Evolutionary conservation across 2,329 filamentous ascomycete genomes (phyloP).

Genomic region (Colletotrichum spaethianum): DNA sequence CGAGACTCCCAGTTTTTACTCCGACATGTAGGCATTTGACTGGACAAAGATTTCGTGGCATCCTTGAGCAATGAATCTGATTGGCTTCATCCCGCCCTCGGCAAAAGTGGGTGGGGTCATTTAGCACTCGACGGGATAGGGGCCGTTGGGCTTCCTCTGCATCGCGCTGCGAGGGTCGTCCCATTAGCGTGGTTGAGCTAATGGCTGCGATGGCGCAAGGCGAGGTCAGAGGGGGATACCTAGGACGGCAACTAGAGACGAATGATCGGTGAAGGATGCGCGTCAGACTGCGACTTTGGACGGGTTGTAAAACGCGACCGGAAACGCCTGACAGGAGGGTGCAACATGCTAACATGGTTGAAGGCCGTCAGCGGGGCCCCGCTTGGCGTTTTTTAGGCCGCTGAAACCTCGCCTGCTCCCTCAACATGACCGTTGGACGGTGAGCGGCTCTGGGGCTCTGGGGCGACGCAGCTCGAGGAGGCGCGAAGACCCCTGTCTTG

Average conservation of each 20-base stretch:
- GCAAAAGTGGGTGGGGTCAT: no score
- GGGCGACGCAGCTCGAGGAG: neutral
- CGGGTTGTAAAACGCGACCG: constrained; percentile 35
- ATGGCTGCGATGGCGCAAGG: neutral
- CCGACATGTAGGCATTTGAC: no score
- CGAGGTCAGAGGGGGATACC: neutral
- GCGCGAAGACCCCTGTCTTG: constrained; percentile 42
- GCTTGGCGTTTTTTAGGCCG: constrained; percentile 19
- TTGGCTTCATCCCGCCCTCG: no score
- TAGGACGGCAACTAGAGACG: constrained; percentile 35
- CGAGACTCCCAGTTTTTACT: no score
- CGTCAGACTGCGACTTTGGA: constrained; percentile 12
- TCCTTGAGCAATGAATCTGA: no score
- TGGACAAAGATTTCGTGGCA: no score
- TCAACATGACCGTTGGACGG: no score
- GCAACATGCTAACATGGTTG: constrained; percentile 7
- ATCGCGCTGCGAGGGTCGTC: neutral
- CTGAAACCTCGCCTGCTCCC: constrained; percentile 23
- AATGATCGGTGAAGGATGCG: constrained; percentile 29
- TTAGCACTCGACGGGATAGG: no score
- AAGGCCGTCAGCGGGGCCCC: neutral
- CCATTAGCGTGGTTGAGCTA: neutral
- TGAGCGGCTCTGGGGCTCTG: neutral
- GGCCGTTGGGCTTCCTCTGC: neutral
- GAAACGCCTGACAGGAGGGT: constrained; percentile 30